Evolutionary conservation across 495 filamentous ascomycete genomes (phyloP), one percentile per base, ranked within the genome.

Genomic region (Xylaria longipes): DNA sequence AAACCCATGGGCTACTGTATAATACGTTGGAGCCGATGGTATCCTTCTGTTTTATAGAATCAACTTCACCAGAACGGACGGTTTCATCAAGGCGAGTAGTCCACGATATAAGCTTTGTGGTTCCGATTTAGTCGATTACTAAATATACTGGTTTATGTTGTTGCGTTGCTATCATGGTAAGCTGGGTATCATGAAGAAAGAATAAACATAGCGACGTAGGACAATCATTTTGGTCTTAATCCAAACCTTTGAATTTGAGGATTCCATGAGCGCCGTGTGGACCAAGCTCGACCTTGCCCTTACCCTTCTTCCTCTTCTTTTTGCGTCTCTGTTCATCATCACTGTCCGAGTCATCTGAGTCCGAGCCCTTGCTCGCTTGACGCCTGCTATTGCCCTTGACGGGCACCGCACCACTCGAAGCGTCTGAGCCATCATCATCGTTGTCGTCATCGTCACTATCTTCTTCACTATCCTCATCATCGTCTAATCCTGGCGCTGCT

Each of bases 171-270:
- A 60, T 35, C 27, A 35, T 58, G 6, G 20, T 41, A 65, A 57
- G n/a, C 31, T 75, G 75, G 77, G 75, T 77, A 78, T 76, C 74
- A 70, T 71, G 56, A 71, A 71, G 37, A 58, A 52, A 29, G 52
- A 66, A 52, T 6, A 69, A 50, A 65, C n/a, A 71, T 48, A 65
- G 66, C 31, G 35, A 48, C 64, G 17, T 37, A 12, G 43, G 17
- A 6, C 27, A 65, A 33, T 33, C 39, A n/a, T 46, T n/a, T 65
- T 33, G 29, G 15, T 12, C 82, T n/a, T 77, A 92, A 81, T 91
- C 90, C 77, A 93, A 70, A 68, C 91, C 91, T 70, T 85, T 82
- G 74, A 93, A 92, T 41, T 84, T 87, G 76, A 91, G 82, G 54
- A 92, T 84, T 50, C 90, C 86, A 67, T 88, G 86, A 73, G 84